phyloP scores from a whole-genome alignment of 441 rosid species.

The Breynia disticha region DNA sequence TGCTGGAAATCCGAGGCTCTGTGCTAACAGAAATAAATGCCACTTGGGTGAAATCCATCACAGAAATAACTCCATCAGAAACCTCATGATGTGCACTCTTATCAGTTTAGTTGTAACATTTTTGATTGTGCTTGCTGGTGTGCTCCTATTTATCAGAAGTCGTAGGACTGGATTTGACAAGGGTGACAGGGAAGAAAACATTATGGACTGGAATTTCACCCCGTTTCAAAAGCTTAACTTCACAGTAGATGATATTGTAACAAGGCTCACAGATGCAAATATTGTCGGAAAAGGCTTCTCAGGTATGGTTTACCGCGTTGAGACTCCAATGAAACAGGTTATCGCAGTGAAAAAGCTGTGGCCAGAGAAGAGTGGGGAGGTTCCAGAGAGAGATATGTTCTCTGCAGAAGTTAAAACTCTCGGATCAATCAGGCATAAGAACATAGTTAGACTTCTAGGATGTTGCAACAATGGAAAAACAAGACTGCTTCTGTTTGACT shows the following conservation, averaged over 20 bases:
- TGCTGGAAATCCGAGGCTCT: constrained; percentile 41
- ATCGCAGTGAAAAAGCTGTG: constrained; percentile 74
- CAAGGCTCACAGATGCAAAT: constrained; percentile 44
- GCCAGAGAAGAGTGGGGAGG: constrained; percentile 43
- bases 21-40: constrained; percentile 34
- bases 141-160: constrained; percentile 26
- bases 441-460: constrained; percentile 62
- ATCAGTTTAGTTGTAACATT: constrained; percentile 30
- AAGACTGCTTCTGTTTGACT: constrained; percentile 52
- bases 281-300: constrained; percentile 58
- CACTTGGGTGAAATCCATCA: constrained; percentile 13
- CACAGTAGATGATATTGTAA: constrained; percentile 38
- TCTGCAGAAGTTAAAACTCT: constrained; percentile 59
- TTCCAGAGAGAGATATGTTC: constrained; percentile 48
- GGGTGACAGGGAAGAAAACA: constrained; percentile 24
- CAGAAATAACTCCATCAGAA: constrained; percentile 23
- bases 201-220: constrained; percentile 34
- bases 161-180: constrained; percentile 19
- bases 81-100: constrained; percentile 29
- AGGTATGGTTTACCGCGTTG: constrained; percentile 59
- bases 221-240: constrained; percentile 49
- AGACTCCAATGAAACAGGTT: constrained; percentile 41
- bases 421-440: constrained; percentile 63
- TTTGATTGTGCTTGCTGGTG: constrained; percentile 24
- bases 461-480: constrained; percentile 54